These are phyloP conservation scores for Paraphysoderma sedebokerense DNA, from an alignment of 371 early-diverging fungal species.

Conservation along the genomic window DNA sequence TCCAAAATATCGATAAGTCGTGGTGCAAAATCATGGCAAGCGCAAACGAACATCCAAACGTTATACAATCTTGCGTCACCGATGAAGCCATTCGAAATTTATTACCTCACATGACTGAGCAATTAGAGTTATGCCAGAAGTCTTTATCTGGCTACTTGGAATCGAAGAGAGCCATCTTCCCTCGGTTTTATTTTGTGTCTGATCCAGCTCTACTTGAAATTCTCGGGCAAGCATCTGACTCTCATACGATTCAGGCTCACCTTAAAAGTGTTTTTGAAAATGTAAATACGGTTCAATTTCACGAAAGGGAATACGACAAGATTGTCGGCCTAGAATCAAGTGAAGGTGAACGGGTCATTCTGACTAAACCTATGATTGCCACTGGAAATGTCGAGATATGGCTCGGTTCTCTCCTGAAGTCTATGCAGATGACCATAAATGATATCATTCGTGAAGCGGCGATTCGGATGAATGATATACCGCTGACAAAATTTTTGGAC, in stretches of 20 bases:
- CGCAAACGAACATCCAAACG: slow-evolving; percentile 40
- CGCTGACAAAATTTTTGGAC: slow-evolving; percentile 34
- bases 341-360: slow-evolving; percentile 33
- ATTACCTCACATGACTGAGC: slow-evolving; percentile 40
- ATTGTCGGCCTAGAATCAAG: slow-evolving; percentile 32
- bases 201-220: slow-evolving; percentile 43
- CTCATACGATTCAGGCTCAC: slow-evolving; percentile 43
- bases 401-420: slow-evolving; percentile 33
- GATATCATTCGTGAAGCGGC: slow-evolving; percentile 36
- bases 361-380: slow-evolving; percentile 31
- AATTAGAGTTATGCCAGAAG: slow-evolving; percentile 44
- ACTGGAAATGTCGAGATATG: slow-evolving; percentile 39
- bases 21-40: slow-evolving; percentile 46
- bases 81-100: slow-evolving; percentile 40
- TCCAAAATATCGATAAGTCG: slow-evolving; percentile 41
- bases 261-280: slow-evolving; percentile 39
- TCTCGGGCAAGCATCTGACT: slow-evolving; percentile 39
- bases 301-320: slow-evolving; percentile 46
- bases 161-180: slow-evolving; percentile 40
- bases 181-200: slow-evolving; percentile 44
- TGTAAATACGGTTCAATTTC: slow-evolving; percentile 29
- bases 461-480: slow-evolving; percentile 27
- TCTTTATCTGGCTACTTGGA: slow-evolving; percentile 39
- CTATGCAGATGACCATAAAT: slow-evolving; percentile 33
- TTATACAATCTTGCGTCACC: slow-evolving; percentile 35